Base-by-base conservation (phyloP, 768 basidiomycete genomes). In the Ramaria rubella region DNA sequence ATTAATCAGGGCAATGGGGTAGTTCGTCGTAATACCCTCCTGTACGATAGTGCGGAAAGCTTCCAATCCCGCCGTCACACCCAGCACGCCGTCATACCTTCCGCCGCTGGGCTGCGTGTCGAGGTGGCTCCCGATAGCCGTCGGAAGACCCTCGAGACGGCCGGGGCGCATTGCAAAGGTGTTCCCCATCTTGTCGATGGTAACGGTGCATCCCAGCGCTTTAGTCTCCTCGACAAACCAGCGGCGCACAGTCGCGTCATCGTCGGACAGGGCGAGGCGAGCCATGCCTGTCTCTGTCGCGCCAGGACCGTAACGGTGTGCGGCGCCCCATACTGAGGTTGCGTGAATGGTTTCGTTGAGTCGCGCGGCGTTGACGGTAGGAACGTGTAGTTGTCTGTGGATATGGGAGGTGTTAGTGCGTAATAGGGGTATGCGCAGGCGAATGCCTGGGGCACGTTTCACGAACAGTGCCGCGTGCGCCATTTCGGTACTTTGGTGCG, bases 31-130 rank as follows among this genome's bases (percentile, higher is more conserved):
- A 19, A 63, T 58, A 23, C 57, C 50, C 29, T 63, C 53, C 11
- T 63, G 61, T 11, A 56, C 36, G 21, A 63, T 43, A 12, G 61
- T 59, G 15, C 55, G 49, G 27, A 63, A 30, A 15, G 53, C 62
- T 53, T 63, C 62, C 23, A 63, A 34, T 12, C 52, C 62, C 19
- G 61, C 50, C 19, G 59, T 33, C 1, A 63, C 61, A 27, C 62
- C 62, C 21, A 63, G 36, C 31, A 63, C 58, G 15, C 62, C 62
- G 55, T 63, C 62, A 48, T 63, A 63, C 48, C 55, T 62, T 11
- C 62, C 62, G n/a, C 62, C 62, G 21, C 61, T 52, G 4, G 62
- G 62, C 26, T 63, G 62, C 11, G 62, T 63, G 55, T 63, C 62
- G 11, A 63, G 60, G 52, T 63, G 62, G 29, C 55, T 58, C 15